Percentiles rank a stretch among this genome's conserved stretches.
These are phyloP conservation scores for Acacia pycnantha DNA, from an alignment of 331 rosid species.

Conservation along the genomic window DNA sequence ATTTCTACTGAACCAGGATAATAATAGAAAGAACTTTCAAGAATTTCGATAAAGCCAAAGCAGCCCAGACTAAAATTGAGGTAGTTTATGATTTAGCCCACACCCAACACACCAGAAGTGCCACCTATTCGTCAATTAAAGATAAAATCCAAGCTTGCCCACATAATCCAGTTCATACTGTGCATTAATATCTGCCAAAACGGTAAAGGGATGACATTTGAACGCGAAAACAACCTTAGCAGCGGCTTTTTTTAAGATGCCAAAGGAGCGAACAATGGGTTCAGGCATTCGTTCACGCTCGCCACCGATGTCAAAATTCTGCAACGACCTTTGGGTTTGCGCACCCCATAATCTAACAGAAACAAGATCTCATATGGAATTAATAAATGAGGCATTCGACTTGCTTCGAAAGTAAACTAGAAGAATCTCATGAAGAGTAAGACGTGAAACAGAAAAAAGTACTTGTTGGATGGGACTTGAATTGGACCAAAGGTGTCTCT, in stretches of 20 bases:
- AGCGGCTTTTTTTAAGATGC: slow-evolving; percentile 83
- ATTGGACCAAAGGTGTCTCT: slow-evolving; percentile 93
- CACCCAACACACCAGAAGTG: neutral
- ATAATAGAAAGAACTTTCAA: neutral
- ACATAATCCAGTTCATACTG: neutral
- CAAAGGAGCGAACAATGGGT: slow-evolving; percentile 92
- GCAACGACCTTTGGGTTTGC: slow-evolving; percentile 93
- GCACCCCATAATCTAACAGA: slow-evolving; percentile 88
- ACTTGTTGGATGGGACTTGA: slow-evolving; percentile 92
- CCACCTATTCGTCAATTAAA: neutral
- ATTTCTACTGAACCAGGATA: neutral
- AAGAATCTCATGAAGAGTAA: neutral
- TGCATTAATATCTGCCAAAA: neutral
- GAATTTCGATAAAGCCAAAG: neutral
- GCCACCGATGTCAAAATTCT: slow-evolving; percentile 95
- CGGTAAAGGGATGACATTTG: neutral
- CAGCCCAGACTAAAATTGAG: neutral
- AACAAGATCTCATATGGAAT: neutral
- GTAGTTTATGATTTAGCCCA: neutral
- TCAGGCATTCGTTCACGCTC: slow-evolving; percentile 98
- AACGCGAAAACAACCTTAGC: slow-evolving; percentile 62
- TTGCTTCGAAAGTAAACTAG: neutral
- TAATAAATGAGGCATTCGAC: neutral
- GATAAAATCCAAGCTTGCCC: neutral
- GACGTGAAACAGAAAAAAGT: slow-evolving; percentile 9